Conservation (phyloP, 352 stramenopile species). For the Phytophthora ramorum region DNA sequence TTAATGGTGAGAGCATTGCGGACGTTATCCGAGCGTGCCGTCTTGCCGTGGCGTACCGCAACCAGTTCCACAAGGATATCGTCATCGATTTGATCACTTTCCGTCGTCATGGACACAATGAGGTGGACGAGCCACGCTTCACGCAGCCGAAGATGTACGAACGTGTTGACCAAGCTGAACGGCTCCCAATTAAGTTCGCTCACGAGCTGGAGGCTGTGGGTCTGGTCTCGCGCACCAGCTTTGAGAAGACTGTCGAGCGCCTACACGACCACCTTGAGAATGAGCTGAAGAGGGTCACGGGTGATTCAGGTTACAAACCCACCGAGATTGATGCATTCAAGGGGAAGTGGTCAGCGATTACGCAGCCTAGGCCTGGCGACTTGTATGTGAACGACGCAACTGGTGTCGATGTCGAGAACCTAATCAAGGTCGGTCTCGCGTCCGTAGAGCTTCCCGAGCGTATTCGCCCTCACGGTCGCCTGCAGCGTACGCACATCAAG, state of each 20-base stretch:
- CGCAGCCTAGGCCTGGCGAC: constrained; percentile 53
- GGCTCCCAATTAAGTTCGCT: constrained; percentile 78
- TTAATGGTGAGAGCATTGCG: constrained; percentile 85
- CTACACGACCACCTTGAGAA: constrained; percentile 72
- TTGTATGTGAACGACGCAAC: constrained; percentile 62
- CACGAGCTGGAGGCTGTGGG: constrained; percentile 64
- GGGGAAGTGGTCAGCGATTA: constrained; percentile 69
- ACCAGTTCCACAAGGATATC: constrained; percentile 87
- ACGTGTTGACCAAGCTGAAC: constrained; percentile 63
- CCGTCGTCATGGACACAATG: constrained; percentile 90
- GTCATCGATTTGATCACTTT: constrained; percentile 88
- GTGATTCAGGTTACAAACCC: constrained; percentile 57
- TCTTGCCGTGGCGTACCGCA: constrained; percentile 83
- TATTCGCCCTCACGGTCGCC: constrained; percentile 69
- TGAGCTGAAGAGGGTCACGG: constrained; percentile 62
- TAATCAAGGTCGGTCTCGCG: constrained; percentile 68
- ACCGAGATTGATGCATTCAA: constrained; percentile 79
- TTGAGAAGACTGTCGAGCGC: constrained; percentile 67
- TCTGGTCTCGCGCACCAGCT: constrained; percentile 57
- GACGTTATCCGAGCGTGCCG: constrained; percentile 81
- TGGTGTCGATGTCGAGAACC: constrained; percentile 61
- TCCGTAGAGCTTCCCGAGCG: constrained; percentile 66
- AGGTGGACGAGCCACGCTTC: constrained; percentile 90
- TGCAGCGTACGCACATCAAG: constrained; percentile 84
- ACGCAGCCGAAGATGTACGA: constrained; percentile 92